Percentiles rank a stretch among this genome's conserved stretches.
Evolutionary conservation across 108 stramenopile species (phyloP).

Genomic region (Asterionellopsis glacialis): DNA sequence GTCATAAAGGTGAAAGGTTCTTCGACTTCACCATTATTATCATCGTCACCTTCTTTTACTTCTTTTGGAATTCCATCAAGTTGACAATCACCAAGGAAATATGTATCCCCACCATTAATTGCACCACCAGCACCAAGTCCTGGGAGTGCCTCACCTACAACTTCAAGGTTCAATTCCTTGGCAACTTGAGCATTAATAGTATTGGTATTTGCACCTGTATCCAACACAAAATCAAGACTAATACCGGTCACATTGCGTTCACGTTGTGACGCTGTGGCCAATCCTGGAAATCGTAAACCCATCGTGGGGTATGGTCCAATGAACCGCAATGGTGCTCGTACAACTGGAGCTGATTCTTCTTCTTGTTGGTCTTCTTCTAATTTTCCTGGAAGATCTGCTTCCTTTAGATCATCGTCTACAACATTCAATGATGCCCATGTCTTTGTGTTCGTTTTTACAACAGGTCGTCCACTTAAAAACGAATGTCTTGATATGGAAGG

Average conservation of each 20-base stretch:
- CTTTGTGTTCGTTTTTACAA: no score
- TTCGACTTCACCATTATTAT: background rate
- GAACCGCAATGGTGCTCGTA: constrained; percentile 55
- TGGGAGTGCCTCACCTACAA: constrained; percentile 50
- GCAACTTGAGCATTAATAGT: constrained; percentile 67
- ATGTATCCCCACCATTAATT: constrained; percentile 60
- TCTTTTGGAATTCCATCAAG: constrained; percentile 33
- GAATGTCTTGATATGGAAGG: background rate
- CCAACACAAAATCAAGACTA: constrained; percentile 64
- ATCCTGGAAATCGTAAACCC: constrained; percentile 59
- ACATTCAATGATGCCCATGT: background rate
- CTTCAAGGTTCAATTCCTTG: constrained; percentile 40
- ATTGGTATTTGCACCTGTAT: constrained; percentile 74
- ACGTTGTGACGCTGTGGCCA: constrained; percentile 61
- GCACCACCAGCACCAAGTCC: constrained; percentile 51
- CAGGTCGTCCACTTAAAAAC: background rate
- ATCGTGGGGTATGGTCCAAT: constrained; percentile 67
- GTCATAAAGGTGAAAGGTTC: constrained; percentile 56
- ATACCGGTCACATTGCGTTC: constrained; percentile 53
- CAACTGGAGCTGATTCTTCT: constrained; percentile 12
- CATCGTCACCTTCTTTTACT: constrained; percentile 6
- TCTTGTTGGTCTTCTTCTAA: background rate
- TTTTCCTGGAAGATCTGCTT: background rate
- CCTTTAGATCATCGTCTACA: background rate
- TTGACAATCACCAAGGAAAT: constrained; percentile 59